Evolutionary conservation across 139 green algal genomes (phyloP).

Genomic region (Raphidocelis subcapitata): DNA sequence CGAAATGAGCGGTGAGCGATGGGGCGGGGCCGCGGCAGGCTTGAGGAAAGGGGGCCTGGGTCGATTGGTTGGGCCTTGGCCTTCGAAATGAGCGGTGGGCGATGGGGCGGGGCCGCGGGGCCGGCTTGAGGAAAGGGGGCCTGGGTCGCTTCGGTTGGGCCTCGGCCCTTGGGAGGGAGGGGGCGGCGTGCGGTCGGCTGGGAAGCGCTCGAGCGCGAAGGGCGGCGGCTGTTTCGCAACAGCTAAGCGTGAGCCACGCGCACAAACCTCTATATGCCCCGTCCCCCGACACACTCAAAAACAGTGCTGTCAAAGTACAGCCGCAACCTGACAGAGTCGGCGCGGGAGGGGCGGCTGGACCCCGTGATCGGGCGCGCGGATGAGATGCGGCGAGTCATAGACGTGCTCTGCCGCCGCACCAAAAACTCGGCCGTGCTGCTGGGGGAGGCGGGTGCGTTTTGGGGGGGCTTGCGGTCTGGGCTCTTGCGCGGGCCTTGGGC

Average conservation of each 20-base stretch:
- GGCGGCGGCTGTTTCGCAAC: not conserved
- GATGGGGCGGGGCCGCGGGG: not conserved
- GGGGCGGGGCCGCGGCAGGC: not conserved
- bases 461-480: conserved; percentile 3
- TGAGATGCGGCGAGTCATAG: conserved; percentile 75
- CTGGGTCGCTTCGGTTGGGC: too few species aligned
- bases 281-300: not conserved
- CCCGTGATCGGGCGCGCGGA: conserved; percentile 79
- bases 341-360: conserved; percentile 71
- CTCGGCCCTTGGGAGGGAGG: not conserved
- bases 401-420: conserved; percentile 90
- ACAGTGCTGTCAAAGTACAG: conserved; percentile 63
- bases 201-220: not conserved
- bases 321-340: conserved; percentile 63
- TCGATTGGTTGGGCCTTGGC: too few species aligned
- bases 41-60: too few species aligned
- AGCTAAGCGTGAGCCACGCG: not conserved
- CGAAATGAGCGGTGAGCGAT: not conserved
- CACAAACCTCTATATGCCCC: too few species aligned
- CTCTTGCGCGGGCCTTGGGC: not conserved
- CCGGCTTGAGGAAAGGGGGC: too few species aligned
- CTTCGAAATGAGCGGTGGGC: not conserved
- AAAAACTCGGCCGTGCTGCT: conserved; percentile 91
- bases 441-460: conserved; percentile 20
- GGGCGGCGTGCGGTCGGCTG: not conserved